Evolutionary conservation across 1,284 basidiomycete species (phyloP).

Genomic region (Cystobasidiaceae sp.): DNA sequence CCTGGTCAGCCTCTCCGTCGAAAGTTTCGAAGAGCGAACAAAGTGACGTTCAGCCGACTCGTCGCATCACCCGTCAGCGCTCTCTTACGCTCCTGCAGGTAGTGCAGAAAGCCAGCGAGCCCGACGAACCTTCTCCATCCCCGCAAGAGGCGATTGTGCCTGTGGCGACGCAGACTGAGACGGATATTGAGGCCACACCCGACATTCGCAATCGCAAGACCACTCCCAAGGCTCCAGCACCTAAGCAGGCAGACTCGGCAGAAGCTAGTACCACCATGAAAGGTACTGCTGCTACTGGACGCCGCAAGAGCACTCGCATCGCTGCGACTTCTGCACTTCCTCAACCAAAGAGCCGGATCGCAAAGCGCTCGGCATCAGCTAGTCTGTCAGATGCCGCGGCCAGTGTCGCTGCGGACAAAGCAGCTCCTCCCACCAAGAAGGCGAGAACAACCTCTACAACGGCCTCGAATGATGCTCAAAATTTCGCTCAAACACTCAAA

Average conservation of each 20-base stretch:
- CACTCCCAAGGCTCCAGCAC: no score
- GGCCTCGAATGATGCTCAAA: neutral
- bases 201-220: no score
- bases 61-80: neutral
- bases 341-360: conserved; percentile 7
- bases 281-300: neutral
- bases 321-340: conserved; percentile 1
- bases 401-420: no score
- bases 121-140: neutral
- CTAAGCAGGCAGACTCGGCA: neutral
- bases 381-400: no score
- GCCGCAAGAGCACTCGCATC: conserved; percentile 5
- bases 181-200: no score
- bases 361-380: neutral
- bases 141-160: no score
- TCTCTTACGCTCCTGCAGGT: neutral
- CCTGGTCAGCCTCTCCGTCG: neutral
- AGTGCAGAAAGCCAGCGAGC: neutral
- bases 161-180: no score
- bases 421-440: neutral
- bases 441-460: neutral
- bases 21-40: neutral
- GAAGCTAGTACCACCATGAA: neutral
- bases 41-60: neutral
- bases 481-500: neutral